Base-by-base conservation (phyloP, 192 early-diverging fungal genomes). In the Coemansia sp. region DNA sequence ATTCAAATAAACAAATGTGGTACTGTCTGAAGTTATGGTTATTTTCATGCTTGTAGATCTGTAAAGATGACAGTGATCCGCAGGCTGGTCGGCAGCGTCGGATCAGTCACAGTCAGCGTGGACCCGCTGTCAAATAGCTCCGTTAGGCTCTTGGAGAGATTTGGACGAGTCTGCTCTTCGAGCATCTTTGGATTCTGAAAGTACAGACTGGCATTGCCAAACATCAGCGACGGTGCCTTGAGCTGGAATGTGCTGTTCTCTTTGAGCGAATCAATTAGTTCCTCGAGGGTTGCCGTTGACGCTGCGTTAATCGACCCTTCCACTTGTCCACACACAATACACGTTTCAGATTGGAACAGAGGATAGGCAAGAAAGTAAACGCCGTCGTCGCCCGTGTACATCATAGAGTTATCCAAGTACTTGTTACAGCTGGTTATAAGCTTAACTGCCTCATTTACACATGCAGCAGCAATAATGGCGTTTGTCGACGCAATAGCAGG, bases 391-490 rank as follows among this genome's bases (percentile, higher is more conserved):
- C 97, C 97, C 3, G 88, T 89, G 75, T 96, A 98, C 88, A 96
- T 92, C 92, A 98, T 91, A 71, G 96, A 98, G 73, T 98, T 97
- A 81, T 95, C 84, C 61, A 98, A 83, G 51, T 82, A 85, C 39
- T 85, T 83, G 16, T 90, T 88, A 60, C 89, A 87, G 19, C 71
- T 83, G 2, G 95, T 96, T 10, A 89, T 88, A 29, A 97, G 76
- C 78, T 98, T 98, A 72, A 95, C 88, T 1, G 93, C 95, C 78
- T 98, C 97, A 62, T 93, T 95, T 52, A 92, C 93, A 62, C 95
- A 97, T 6, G 89, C 86, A 4, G 94, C 95, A 1, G 89, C 89
- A 41, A 86, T 89, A 47, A 93, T 82, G n/a, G 92, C 92, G 66
- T 93, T 93, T 4, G 92, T 92, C 7, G 90, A 90, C 19, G 90